These are phyloP conservation scores for Kwoniella europaea DNA, from an alignment of 768 basidiomycete species.

Conservation along the genomic window DNA sequence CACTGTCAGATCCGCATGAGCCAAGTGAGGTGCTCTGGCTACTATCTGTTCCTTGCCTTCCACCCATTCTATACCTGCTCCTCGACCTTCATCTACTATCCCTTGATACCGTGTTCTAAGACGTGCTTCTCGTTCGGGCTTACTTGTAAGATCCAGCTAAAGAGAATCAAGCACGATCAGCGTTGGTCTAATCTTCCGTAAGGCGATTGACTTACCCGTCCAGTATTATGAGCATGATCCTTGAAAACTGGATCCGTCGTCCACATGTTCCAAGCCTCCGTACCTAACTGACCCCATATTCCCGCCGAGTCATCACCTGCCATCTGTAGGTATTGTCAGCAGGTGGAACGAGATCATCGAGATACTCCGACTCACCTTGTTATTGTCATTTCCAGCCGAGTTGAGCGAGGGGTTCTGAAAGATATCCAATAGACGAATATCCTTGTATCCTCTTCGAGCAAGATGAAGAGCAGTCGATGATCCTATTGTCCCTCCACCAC, in stretches of 20 bases:
- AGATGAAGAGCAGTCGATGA: conserved; percentile 56
- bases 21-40: conserved; percentile 36
- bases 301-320: conserved; percentile 30
- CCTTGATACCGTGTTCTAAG: conserved; percentile 34
- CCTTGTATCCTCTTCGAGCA: conserved; percentile 46
- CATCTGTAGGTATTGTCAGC: conserved; percentile 12
- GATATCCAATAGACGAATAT: conserved; percentile 49
- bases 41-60: conserved; percentile 37
- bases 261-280: conserved; percentile 53
- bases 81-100: conserved; percentile 22
- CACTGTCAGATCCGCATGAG: conserved; percentile 30
- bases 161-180: not conserved
- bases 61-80: conserved; percentile 40
- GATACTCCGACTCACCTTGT: conserved; percentile 42
- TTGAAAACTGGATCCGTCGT: conserved; percentile 48
- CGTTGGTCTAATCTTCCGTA: conserved; percentile 9
- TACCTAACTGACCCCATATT: conserved; percentile 31
- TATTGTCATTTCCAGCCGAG: conserved; percentile 53
- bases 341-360: not conserved
- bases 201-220: conserved; percentile 38
- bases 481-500: conserved; percentile 56
- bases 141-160: conserved; percentile 36
- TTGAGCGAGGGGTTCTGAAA: conserved; percentile 44
- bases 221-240: conserved; percentile 46
- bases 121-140: conserved; percentile 11